Percentiles rank a stretch among this genome's conserved stretches.
phyloP scores from a whole-genome alignment of 2,329 filamentous ascomycete genomes.

The Diaporthe velutina region DNA sequence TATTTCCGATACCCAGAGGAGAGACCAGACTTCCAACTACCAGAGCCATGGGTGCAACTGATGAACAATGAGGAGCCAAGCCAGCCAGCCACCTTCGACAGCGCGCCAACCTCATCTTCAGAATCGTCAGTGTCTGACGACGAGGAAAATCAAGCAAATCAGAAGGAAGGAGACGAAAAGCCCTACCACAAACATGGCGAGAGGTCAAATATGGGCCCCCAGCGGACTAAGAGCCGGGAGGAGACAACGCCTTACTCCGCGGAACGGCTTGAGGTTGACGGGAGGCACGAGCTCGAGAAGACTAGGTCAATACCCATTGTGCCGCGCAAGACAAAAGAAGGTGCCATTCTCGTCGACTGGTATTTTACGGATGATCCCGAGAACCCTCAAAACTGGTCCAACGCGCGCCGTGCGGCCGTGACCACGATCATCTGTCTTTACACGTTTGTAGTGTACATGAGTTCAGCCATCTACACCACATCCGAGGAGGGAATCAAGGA shows the following conservation, averaged over 20 bases:
- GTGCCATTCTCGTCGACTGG: slow-evolving; percentile 51
- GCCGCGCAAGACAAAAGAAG: slow-evolving; percentile 47
- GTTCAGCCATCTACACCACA: slow-evolving; percentile 55
- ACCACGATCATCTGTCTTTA: slow-evolving; percentile 58
- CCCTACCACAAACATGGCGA: slow-evolving; percentile 37
- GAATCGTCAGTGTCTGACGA: slow-evolving; percentile 39
- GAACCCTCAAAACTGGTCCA: slow-evolving; percentile 65
- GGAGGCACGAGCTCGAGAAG: slow-evolving; percentile 45
- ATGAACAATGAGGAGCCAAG: slow-evolving; percentile 78
- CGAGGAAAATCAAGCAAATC: slow-evolving; percentile 43
- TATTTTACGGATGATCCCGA: slow-evolving; percentile 63
- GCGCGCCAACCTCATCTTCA: slow-evolving; percentile 26
- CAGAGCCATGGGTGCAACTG: slow-evolving; percentile 75
- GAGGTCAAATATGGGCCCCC: slow-evolving; percentile 39
- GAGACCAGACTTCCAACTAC: slow-evolving; percentile 73
- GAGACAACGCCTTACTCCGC: slow-evolving; percentile 45
- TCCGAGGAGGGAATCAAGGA: slow-evolving; percentile 57
- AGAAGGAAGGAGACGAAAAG: slow-evolving; percentile 37
- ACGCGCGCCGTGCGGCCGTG: slow-evolving; percentile 52
- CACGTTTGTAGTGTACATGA: slow-evolving; percentile 61
- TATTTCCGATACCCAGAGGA: slow-evolving; percentile 74
- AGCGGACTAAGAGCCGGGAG: slow-evolving; percentile 42
- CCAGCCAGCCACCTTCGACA: slow-evolving; percentile 36
- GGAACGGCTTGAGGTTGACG: slow-evolving; percentile 44
- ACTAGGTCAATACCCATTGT: slow-evolving; percentile 47